A percentile compares a stretch with the other conserved stretches of the same genome.
Evolutionary conservation across 768 basidiomycete species (phyloP).

Genomic region (Russula sp.): DNA sequence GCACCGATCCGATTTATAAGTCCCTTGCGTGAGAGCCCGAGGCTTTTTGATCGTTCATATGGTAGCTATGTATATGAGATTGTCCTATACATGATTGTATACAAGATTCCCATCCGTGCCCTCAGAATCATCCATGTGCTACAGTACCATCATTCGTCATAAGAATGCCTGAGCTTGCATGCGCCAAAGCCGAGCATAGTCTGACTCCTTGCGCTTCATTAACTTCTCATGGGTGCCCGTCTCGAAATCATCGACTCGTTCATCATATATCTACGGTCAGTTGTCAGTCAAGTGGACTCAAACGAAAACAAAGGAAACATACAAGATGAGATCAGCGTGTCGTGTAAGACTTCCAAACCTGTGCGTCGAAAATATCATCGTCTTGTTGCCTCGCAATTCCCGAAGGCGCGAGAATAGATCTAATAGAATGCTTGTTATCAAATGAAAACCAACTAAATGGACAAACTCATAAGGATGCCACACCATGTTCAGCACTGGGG

Average conservation of each 20-base stretch:
- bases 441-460: background rate
- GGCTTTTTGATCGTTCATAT: background rate
- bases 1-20: background rate
- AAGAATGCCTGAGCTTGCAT: slow-evolving; percentile 66
- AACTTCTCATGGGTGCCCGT: slow-evolving; percentile 61
- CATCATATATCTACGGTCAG: slow-evolving; percentile 58
- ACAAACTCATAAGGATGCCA: slow-evolving; percentile 2
- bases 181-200: slow-evolving; percentile 70
- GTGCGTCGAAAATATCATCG: slow-evolving; percentile 79
- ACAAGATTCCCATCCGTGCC: background rate
- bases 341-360: slow-evolving; percentile 64
- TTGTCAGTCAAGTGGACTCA: background rate
- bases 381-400: slow-evolving; percentile 64
- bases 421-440: slow-evolving; percentile 17
- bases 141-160: slow-evolving; percentile 1
- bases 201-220: slow-evolving; percentile 44
- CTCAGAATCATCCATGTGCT: background rate
- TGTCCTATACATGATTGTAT: background rate
- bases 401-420: slow-evolving; percentile 70
- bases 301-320: background rate
- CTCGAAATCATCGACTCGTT: slow-evolving; percentile 55
- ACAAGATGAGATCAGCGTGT: slow-evolving; percentile 34
- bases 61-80: background rate
- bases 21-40: background rate
- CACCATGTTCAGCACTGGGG: slow-evolving; percentile 70